Conservation (phyloP, 2,329 filamentous ascomycete genomes). For the Claviceps purpurea region DNA sequence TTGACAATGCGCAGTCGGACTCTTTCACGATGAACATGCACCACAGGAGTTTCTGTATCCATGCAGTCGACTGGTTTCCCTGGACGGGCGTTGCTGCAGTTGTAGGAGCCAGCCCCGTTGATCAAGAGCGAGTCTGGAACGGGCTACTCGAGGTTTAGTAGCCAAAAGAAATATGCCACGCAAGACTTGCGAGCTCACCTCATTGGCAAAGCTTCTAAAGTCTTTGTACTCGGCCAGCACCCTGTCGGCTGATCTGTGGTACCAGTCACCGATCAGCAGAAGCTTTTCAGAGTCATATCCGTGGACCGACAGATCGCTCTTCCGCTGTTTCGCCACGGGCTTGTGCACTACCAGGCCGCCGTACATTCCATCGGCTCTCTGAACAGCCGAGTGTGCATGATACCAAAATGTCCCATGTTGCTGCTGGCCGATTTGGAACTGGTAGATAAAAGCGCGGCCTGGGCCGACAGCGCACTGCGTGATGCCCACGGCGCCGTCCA, state of each 20-base stretch:
- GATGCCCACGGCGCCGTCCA: slow-evolving; percentile 52
- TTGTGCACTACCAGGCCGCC: slow-evolving; percentile 22
- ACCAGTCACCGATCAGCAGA: slow-evolving; percentile 25
- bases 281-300: slow-evolving; percentile 22
- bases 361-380: slow-evolving; percentile 16
- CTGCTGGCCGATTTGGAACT: slow-evolving; percentile 44
- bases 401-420: slow-evolving; percentile 46
- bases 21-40: slow-evolving; percentile 4
- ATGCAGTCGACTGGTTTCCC: slow-evolving; percentile 9
- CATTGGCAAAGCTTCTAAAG: slow-evolving; percentile 8
- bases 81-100: slow-evolving; percentile 10
- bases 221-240: slow-evolving; percentile 14
- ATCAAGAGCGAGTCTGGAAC: slow-evolving; percentile 26
- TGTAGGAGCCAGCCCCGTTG: slow-evolving; percentile 19
- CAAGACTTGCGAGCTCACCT: slow-evolving; percentile 3
- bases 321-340: slow-evolving; percentile 8
- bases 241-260: slow-evolving; percentile 22
- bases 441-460: slow-evolving; percentile 35
- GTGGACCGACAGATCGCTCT: slow-evolving; percentile 5
- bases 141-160: slow-evolving; percentile 17
- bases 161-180: background rate
- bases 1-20: slow-evolving; percentile 10
- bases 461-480: slow-evolving; percentile 49
- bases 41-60: slow-evolving; percentile 1
- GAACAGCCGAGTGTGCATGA: slow-evolving; percentile 48